A percentile compares a stretch with the other conserved stretches of the same genome.
These are phyloP conservation scores for Apodospora peruviana DNA, from an alignment of 495 filamentous ascomycete species.

Conservation along the genomic window DNA sequence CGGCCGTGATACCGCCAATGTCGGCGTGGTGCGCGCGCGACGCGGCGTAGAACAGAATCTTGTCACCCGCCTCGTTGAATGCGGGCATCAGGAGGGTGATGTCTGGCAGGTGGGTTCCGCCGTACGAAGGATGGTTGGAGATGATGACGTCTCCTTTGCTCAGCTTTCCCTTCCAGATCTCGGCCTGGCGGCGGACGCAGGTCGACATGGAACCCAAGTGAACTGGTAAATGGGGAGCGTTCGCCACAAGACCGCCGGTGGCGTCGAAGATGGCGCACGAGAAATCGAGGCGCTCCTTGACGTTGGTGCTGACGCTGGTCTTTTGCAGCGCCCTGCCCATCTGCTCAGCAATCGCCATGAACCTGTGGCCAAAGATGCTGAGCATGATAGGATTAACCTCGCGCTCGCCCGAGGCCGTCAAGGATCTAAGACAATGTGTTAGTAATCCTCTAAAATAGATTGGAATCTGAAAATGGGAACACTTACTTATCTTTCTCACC, in stretches of 20 bases:
- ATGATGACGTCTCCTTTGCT: constrained; percentile 91
- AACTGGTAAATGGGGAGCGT: constrained; percentile 90
- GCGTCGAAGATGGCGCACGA: constrained; percentile 93
- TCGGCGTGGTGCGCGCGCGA: constrained; percentile 95
- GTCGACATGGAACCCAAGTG: constrained; percentile 91
- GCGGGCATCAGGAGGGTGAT: constrained; percentile 94
- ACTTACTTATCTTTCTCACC: constrained; percentile 40
- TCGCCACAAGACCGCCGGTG: constrained; percentile 86
- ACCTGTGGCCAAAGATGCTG: constrained; percentile 91
- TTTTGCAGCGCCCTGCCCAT: constrained; percentile 96
- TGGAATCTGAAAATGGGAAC: neutral
- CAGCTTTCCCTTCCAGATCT: constrained; percentile 87
- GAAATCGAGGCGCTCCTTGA: constrained; percentile 95
- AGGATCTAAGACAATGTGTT: constrained; percentile 5
- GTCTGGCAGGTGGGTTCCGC: constrained; percentile 76
- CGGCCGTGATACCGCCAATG: constrained; percentile 92
- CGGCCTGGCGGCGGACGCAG: constrained; percentile 85
- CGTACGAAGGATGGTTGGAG: constrained; percentile 92
- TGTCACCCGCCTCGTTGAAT: constrained; percentile 66
- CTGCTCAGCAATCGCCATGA: constrained; percentile 99
- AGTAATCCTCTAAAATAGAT: neutral
- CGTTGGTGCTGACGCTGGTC: constrained; percentile 95
- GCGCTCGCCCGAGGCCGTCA: constrained; percentile 40
- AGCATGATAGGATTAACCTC: constrained; percentile 82
- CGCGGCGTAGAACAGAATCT: constrained; percentile 95